A percentile compares a stretch with the other conserved stretches of the same genome.
These are phyloP conservation scores for Secale cereale DNA, from an alignment of 176 grass and related monocot species.

Conservation along the genomic window DNA sequence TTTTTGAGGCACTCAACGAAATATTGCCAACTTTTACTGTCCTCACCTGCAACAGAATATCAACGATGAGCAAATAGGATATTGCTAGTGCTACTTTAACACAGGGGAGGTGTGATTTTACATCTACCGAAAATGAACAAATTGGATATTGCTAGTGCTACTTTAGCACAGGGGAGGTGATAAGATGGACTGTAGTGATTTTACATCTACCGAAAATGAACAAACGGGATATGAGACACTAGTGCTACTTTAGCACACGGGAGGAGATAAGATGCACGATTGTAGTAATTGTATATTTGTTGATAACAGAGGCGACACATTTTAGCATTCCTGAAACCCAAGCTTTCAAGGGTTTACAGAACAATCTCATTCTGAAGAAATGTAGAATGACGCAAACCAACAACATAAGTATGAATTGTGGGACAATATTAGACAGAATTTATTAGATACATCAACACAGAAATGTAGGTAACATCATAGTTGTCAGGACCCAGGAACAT, in stretches of 20 bases:
- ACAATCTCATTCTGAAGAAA: background rate
- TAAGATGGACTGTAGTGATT: background rate
- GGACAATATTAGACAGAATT: background rate
- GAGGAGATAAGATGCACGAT: background rate
- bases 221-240: background rate
- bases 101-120: background rate
- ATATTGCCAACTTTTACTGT: slow-evolving; percentile 93
- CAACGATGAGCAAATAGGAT: background rate
- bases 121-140: background rate
- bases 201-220: background rate
- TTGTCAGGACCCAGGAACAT: background rate
- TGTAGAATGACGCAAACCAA: background rate
- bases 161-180: background rate
- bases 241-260: background rate
- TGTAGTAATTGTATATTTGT: background rate
- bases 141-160: background rate
- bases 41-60: slow-evolving; percentile 43
- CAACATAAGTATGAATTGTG: background rate
- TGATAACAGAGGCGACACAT: background rate
- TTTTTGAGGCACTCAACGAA: slow-evolving; percentile 75
- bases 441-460: background rate
- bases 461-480: background rate
- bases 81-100: background rate
- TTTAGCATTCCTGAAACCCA: background rate
- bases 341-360: background rate